These are phyloP conservation scores for Teunomyces pallodes DNA, from an alignment of 805 yeast genomes.

Conservation along the genomic window DNA sequence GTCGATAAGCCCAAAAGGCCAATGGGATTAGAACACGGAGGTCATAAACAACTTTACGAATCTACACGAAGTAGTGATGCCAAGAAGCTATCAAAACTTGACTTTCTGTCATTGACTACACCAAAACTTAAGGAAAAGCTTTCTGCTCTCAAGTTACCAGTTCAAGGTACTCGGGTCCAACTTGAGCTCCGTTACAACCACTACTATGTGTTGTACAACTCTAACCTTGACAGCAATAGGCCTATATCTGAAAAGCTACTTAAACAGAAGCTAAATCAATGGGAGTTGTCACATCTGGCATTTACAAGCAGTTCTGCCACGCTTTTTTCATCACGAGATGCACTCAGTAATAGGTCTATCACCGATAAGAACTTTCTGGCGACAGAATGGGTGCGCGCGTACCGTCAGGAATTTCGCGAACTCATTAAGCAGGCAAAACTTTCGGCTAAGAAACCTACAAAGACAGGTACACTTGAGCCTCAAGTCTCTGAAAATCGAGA, in stretches of 20 bases:
- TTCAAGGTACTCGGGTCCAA: slow-evolving; percentile 59
- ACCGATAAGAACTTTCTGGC: slow-evolving; percentile 48
- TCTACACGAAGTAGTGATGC: slow-evolving; percentile 18
- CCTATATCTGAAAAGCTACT: slow-evolving; percentile 61
- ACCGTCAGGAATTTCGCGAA: slow-evolving; percentile 37
- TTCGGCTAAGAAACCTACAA: background rate
- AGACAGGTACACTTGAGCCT: too few species aligned
- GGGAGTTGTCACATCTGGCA: slow-evolving; percentile 55
- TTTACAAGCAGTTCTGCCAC: slow-evolving; percentile 18
- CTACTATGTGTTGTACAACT: slow-evolving; percentile 73
- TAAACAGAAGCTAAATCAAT: slow-evolving; percentile 53
- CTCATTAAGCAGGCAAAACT: slow-evolving; percentile 37
- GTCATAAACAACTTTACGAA: slow-evolving; percentile 30
- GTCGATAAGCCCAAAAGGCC: slow-evolving; percentile 1
- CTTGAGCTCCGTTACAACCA: slow-evolving; percentile 74
- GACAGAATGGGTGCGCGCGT: slow-evolving; percentile 40
- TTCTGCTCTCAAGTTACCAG: slow-evolving; percentile 50
- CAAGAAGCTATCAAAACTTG: slow-evolving; percentile 58
- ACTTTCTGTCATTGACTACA: slow-evolving; percentile 57
- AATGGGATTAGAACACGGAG: slow-evolving; percentile 7
- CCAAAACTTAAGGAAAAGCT: slow-evolving; percentile 63
- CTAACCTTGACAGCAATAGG: slow-evolving; percentile 68
- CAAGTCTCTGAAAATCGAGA: too few species aligned
- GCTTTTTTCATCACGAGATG: slow-evolving; percentile 17
- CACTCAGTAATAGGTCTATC: slow-evolving; percentile 29